phyloP scores from a whole-genome alignment of 1,284 basidiomycete species.

The Marasmius tenuissimus region DNA sequence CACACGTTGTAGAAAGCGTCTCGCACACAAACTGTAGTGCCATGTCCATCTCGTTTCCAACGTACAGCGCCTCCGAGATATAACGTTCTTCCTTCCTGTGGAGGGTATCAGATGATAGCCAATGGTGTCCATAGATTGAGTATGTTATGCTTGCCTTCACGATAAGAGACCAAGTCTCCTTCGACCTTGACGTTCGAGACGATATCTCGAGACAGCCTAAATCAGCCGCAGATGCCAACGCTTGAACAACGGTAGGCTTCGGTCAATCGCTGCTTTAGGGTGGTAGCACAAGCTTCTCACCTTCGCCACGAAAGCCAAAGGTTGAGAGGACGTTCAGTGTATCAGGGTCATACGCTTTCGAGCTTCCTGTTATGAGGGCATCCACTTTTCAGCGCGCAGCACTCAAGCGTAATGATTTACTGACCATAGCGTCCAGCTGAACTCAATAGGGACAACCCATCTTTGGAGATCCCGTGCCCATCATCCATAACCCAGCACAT shows the following conservation, averaged over 20 bases:
- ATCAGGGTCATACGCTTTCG: constrained; percentile 60
- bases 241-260: constrained; percentile 35
- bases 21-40: constrained; percentile 78
- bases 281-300: constrained; percentile 37
- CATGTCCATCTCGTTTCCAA: constrained; percentile 67
- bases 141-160: constrained; percentile 61
- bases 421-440: constrained; percentile 64
- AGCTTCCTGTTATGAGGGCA: constrained; percentile 51
- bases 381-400: neutral
- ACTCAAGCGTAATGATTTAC: constrained; percentile 21
- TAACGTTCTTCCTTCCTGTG: constrained; percentile 64
- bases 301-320: constrained; percentile 91
- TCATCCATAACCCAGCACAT: constrained; percentile 82
- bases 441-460: constrained; percentile 56
- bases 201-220: constrained; percentile 76
- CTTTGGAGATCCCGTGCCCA: constrained; percentile 69
- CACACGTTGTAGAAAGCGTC: constrained; percentile 86
- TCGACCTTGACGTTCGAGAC: constrained; percentile 59
- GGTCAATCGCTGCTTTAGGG: neutral
- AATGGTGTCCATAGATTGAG: constrained; percentile 5
- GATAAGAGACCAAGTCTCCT: constrained; percentile 71
- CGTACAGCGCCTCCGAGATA: constrained; percentile 72
- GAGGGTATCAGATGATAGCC: neutral
- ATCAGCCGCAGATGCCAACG: constrained; percentile 81
- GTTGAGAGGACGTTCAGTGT: constrained; percentile 55